Conservation (phyloP, 1,284 basidiomycete species). For the Boletellus deceptivus region DNA sequence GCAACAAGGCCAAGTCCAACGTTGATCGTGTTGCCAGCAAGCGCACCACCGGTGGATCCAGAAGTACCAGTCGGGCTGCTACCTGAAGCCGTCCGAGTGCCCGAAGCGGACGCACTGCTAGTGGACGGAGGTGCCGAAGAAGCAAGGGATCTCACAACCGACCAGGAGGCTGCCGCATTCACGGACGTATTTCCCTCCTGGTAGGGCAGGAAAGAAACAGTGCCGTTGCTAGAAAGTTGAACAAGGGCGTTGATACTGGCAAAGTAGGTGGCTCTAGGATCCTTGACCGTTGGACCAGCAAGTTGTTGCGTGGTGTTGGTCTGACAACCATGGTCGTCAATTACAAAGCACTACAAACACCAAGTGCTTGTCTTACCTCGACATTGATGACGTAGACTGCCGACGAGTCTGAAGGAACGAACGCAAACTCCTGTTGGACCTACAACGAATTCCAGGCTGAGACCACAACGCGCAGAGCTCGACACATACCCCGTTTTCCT, state of each 20-base stretch:
- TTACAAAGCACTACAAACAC: background rate
- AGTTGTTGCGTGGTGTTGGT: constrained; percentile 77
- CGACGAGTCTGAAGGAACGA: constrained; percentile 79
- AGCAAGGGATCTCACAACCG: constrained; percentile 38
- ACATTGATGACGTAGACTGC: constrained; percentile 79
- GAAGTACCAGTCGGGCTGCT: constrained; percentile 14
- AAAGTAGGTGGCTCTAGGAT: constrained; percentile 68
- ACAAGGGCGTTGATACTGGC: constrained; percentile 69
- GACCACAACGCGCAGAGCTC: constrained; percentile 1
- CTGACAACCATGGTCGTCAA: constrained; percentile 31
- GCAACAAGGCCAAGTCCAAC: constrained; percentile 12
- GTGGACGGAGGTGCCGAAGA: constrained; percentile 32
- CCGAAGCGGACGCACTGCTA: constrained; percentile 16
- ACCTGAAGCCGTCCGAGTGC: constrained; percentile 18
- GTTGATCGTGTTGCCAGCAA: constrained; percentile 9
- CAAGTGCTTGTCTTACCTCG: constrained; percentile 39
- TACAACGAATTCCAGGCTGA: constrained; percentile 21
- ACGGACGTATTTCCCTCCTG: constrained; percentile 43
- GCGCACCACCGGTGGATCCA: constrained; percentile 13
- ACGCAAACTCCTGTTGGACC: constrained; percentile 83
- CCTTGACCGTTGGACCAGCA: constrained; percentile 65
- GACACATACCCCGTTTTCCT: constrained; percentile 44
- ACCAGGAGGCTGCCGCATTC: constrained; percentile 53
- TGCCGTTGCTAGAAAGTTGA: constrained; percentile 70
- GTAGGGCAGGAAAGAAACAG: constrained; percentile 69